phyloP scores from a whole-genome alignment of 1,284 basidiomycete species.

The Paramarasmius palmivorus region DNA sequence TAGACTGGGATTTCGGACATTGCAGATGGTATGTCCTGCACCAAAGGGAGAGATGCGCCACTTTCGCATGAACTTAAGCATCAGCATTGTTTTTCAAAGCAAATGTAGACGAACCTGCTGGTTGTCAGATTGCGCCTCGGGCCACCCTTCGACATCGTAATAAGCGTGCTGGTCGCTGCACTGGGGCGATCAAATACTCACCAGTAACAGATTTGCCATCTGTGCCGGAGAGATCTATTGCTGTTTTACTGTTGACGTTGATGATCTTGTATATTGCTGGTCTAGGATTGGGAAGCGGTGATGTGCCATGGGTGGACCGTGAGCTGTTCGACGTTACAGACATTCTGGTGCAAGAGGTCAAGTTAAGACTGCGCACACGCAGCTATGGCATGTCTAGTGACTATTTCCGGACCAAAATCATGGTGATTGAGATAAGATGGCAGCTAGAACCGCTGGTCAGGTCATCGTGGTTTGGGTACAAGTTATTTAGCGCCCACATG shows the following conservation, averaged over 20 bases:
- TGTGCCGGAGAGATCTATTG: constrained; percentile 26
- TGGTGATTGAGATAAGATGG: too few relatives aligned
- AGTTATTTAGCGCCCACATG: too few relatives aligned
- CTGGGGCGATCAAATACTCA: neutral
- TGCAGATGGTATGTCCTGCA: neutral
- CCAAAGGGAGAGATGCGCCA: neutral
- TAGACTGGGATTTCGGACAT: neutral
- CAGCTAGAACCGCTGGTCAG: too few relatives aligned
- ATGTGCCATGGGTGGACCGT: neutral
- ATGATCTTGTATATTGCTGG: constrained; percentile 27
- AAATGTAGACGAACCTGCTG: neutral
- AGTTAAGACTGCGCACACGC: too few relatives aligned
- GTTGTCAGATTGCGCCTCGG: neutral
- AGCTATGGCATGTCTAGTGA: too few relatives aligned
- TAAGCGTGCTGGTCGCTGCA: neutral
- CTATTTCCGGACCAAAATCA: too few relatives aligned
- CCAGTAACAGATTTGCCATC: constrained; percentile 26
- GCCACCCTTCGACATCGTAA: neutral
- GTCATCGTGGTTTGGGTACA: too few relatives aligned
- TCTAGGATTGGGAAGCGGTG: neutral
- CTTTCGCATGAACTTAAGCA: neutral
- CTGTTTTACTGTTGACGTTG: constrained; percentile 20
- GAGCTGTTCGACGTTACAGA: neutral
- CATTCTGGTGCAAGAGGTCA: neutral
- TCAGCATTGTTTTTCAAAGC: neutral